phyloP scores from a whole-genome alignment of 768 basidiomycete species.

The Mycena galericulata region DNA sequence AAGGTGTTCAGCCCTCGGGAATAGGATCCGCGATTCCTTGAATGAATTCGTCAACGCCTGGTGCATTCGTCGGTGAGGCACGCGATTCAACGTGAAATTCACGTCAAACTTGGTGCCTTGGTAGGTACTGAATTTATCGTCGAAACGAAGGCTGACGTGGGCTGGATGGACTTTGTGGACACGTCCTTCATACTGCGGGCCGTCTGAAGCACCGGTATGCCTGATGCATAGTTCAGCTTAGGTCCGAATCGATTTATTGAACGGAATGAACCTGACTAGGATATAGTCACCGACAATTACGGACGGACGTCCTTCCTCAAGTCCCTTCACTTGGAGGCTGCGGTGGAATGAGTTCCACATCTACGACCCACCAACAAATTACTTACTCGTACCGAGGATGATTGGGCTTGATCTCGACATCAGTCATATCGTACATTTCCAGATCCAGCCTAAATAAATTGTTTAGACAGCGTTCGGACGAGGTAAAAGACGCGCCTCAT shows the following conservation, averaged over 20 bases:
- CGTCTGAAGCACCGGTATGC: conserved; percentile 36
- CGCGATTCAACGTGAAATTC: conserved; percentile 66
- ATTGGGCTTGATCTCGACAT: conserved; percentile 49
- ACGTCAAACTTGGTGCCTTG: conserved; percentile 60
- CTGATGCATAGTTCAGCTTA: conserved; percentile 19
- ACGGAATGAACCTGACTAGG: conserved; percentile 45
- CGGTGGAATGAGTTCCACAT: neutral
- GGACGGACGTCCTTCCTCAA: conserved; percentile 69
- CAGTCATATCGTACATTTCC: conserved; percentile 50
- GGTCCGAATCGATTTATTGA: neutral
- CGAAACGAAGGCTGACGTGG: conserved; percentile 61
- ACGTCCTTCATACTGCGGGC: conserved; percentile 54
- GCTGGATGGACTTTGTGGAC: conserved; percentile 61
- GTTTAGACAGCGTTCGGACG: neutral
- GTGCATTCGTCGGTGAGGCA: conserved; percentile 66
- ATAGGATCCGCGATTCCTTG: conserved; percentile 56
- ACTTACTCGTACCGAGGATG: conserved; percentile 60
- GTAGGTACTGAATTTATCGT: conserved; percentile 55
- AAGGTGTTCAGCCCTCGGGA: conserved; percentile 53
- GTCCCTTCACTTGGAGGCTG: conserved; percentile 65
- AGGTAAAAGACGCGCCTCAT: conserved; percentile 49
- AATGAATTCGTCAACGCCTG: conserved; percentile 59
- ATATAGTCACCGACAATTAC: conserved; percentile 66
- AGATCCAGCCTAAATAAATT: conserved; percentile 50
- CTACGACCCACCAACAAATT: neutral